Conservation (phyloP, 2,329 filamentous ascomycete genomes). For the Claviceps digitariae region DNA sequence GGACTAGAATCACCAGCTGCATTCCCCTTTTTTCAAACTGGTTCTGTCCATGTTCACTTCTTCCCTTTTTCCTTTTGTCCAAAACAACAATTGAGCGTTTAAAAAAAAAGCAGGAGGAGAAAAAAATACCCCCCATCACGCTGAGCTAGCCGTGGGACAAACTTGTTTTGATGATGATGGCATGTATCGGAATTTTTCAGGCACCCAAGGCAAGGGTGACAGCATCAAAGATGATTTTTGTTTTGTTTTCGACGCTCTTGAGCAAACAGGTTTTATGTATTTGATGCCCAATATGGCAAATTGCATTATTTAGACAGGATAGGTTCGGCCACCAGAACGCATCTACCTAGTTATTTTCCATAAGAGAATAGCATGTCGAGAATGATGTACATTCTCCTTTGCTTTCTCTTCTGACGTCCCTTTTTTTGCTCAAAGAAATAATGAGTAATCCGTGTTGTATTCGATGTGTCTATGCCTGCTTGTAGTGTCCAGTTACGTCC, state of each 20-base stretch:
- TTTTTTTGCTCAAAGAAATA: too few species aligned
- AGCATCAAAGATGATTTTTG: slow-evolving; percentile 1
- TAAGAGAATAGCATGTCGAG: too few species aligned
- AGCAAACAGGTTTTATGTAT: not conserved
- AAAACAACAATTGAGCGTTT: not conserved
- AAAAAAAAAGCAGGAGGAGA: not conserved
- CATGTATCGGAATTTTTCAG: not conserved
- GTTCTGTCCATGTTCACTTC: not conserved
- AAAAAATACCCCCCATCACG: slow-evolving; percentile 4
- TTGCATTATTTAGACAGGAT: slow-evolving; percentile 4
- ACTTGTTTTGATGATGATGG: slow-evolving; percentile 2
- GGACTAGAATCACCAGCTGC: not conserved
- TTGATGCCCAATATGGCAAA: not conserved
- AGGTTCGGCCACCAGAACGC: slow-evolving; percentile 2
- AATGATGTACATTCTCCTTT: not conserved
- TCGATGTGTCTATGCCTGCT: too few species aligned
- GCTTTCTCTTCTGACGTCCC: not conserved
- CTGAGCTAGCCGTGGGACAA: not conserved
- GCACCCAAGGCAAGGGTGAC: not conserved
- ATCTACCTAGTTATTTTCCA: not conserved
- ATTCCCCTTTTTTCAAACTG: not conserved
- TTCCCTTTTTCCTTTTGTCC: slow-evolving; percentile 5
- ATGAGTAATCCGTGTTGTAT: too few species aligned
- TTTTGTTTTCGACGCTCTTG: slow-evolving; percentile 1
- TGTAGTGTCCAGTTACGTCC: too few species aligned